Conservation (phyloP, 768 basidiomycete species). For the Punctularia strigosozonata region DNA sequence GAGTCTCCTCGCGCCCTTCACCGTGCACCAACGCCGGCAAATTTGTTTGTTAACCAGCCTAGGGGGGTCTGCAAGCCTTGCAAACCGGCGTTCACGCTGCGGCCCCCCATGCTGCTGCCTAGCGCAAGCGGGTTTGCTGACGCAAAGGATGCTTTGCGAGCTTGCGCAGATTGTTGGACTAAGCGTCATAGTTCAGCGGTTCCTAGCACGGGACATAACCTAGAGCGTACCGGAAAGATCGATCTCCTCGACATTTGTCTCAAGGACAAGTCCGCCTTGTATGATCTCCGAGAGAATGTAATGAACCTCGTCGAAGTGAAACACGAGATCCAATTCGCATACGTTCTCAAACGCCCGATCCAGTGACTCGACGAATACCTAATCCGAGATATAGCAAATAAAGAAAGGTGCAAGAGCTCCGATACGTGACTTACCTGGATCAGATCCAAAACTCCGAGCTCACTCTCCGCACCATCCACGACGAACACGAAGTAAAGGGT, state of each 20-base stretch:
- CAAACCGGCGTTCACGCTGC: slow-evolving; percentile 45
- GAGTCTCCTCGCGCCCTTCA: slow-evolving; percentile 12
- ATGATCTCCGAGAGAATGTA: slow-evolving; percentile 94
- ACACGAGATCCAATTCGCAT: slow-evolving; percentile 95
- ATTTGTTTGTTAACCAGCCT: slow-evolving; percentile 67
- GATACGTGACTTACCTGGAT: slow-evolving; percentile 62
- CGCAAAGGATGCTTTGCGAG: slow-evolving; percentile 65
- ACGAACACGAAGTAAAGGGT: slow-evolving; percentile 97
- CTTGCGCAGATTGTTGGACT: slow-evolving; percentile 64
- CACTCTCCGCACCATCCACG: slow-evolving; percentile 92
- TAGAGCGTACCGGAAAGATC: slow-evolving; percentile 52
- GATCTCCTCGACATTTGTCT: slow-evolving; percentile 88
- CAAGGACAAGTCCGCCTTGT: slow-evolving; percentile 91
- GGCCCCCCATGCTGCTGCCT: slow-evolving; percentile 33
- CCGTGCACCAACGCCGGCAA: slow-evolving; percentile 52
- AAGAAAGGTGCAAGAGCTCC: neutral
- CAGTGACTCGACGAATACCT: slow-evolving; percentile 97
- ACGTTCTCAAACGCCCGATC: slow-evolving; percentile 97
- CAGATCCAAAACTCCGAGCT: slow-evolving; percentile 89
- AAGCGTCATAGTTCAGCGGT: slow-evolving; percentile 2
- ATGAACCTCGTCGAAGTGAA: slow-evolving; percentile 98
- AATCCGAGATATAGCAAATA: neutral
- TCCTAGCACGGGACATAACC: neutral
- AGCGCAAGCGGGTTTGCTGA: slow-evolving; percentile 78
- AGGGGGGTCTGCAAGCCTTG: slow-evolving; percentile 58